These are phyloP conservation scores for Pseudogymnoascus pannorum DNA, from an alignment of 2,329 filamentous ascomycete species.

Conservation along the genomic window DNA sequence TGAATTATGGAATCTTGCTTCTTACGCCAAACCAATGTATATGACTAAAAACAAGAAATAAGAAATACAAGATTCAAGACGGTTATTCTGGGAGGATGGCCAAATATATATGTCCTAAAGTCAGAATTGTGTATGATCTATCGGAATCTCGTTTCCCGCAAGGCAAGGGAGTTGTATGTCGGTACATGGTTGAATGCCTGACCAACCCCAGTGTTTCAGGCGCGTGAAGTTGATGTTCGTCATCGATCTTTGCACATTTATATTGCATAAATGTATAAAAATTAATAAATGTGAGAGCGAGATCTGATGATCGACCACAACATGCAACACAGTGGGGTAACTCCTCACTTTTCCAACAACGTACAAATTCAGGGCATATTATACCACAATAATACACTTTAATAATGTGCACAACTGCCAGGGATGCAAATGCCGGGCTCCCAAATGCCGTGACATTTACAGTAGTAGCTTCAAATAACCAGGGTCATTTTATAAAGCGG, in stretches of 20 bases:
- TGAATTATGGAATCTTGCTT: not conserved
- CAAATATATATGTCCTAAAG: not conserved
- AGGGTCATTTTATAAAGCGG: not conserved
- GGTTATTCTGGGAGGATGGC: not conserved
- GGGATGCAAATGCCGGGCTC: too few relatives aligned
- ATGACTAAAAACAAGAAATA: too few relatives aligned
- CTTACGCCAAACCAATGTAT: not conserved
- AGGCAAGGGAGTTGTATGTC: not conserved
- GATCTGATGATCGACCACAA: not conserved
- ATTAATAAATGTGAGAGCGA: not conserved
- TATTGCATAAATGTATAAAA: not conserved
- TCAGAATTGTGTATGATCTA: not conserved
- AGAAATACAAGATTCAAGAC: not conserved
- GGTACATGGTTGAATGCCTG: not conserved
- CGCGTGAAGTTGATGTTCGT: not conserved
- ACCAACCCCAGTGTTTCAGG: not conserved
- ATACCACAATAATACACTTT: not conserved
- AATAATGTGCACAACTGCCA: not conserved
- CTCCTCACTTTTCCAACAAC: not conserved
- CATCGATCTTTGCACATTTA: not conserved
- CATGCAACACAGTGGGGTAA: not conserved
- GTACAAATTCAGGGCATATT: not conserved
- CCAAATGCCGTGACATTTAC: too few relatives aligned
- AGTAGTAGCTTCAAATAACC: too few relatives aligned
- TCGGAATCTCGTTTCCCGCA: not conserved